A percentile compares a stretch with the other conserved stretches of the same genome.
These are phyloP conservation scores for Neophaeococcomyces mojaviensis DNA, from an alignment of 2,329 filamentous ascomycete species.

Conservation along the genomic window DNA sequence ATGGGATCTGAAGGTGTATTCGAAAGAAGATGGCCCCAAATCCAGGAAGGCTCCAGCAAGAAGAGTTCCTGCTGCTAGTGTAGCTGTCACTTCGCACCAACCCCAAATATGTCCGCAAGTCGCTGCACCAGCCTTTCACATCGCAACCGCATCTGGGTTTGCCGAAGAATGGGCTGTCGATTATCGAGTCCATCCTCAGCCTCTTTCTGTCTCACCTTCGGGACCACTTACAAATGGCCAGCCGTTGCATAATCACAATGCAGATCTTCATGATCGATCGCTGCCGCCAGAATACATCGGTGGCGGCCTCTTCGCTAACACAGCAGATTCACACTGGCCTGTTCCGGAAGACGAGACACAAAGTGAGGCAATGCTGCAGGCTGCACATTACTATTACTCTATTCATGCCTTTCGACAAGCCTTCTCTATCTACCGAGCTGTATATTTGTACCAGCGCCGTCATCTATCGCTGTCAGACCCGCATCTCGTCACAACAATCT, in stretches of 20 bases:
- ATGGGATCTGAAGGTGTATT: slow-evolving; percentile 6
- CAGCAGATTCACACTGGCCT: slow-evolving; percentile 4
- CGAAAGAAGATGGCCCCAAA: neutral
- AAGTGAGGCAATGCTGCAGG: slow-evolving; percentile 3
- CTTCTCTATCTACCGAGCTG: slow-evolving; percentile 5
- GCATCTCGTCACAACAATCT: neutral
- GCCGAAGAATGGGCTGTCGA: slow-evolving; percentile 5
- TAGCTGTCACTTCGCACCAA: neutral
- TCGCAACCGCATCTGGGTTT: neutral
- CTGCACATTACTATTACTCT: slow-evolving; percentile 3
- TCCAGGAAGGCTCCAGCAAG: neutral
- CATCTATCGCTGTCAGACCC: slow-evolving; percentile 2
- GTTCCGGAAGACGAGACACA: slow-evolving; percentile 2
- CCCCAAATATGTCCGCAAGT: neutral
- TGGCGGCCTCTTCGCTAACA: slow-evolving; percentile 1
- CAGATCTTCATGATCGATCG: neutral
- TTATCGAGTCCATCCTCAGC: neutral
- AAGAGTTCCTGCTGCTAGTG: neutral
- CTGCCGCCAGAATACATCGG: neutral
- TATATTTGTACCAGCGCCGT: slow-evolving; percentile 1
- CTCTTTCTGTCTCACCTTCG: neutral
- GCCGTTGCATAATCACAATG: neutral
- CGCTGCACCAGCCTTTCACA: slow-evolving; percentile 1
- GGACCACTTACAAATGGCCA: too few relatives aligned
- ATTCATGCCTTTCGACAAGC: slow-evolving; percentile 3